Conservation (phyloP, 495 filamentous ascomycete species). For the Hypoxylon trugodes region DNA sequence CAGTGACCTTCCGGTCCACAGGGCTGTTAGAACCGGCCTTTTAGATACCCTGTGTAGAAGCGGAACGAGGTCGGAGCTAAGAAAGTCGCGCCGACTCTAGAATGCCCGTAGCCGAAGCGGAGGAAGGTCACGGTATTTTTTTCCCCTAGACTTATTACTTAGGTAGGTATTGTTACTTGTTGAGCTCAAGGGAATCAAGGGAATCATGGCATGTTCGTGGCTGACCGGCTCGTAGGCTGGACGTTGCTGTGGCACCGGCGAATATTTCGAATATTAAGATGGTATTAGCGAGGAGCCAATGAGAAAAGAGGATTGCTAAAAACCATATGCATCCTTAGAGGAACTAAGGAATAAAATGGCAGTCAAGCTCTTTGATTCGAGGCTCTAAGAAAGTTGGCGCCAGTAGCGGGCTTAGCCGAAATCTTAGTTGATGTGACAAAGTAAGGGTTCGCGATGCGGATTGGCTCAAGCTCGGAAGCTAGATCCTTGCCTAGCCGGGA, state of each 20-base stretch:
- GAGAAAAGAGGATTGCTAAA: slow-evolving; percentile 11
- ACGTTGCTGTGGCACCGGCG: slow-evolving; percentile 37
- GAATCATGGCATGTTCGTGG: slow-evolving; percentile 27
- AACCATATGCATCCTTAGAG: slow-evolving; percentile 15
- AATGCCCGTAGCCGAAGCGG: slow-evolving; percentile 16
- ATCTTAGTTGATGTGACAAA: slow-evolving; percentile 46
- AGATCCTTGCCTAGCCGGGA: slow-evolving; percentile 34
- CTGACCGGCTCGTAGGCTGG: slow-evolving; percentile 19
- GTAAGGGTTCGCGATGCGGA: slow-evolving; percentile 29
- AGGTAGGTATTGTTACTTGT: no score
- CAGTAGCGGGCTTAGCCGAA: slow-evolving; percentile 36
- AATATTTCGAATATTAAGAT: slow-evolving; percentile 32
- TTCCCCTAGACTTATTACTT: slow-evolving; percentile 9
- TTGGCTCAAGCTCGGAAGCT: slow-evolving; percentile 43
- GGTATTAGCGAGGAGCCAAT: slow-evolving; percentile 18
- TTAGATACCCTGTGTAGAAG: slow-evolving; percentile 12
- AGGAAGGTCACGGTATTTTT: not conserved
- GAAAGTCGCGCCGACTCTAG: slow-evolving; percentile 26
- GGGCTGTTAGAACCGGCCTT: slow-evolving; percentile 18
- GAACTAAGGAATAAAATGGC: slow-evolving; percentile 10
- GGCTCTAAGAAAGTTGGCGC: slow-evolving; percentile 38
- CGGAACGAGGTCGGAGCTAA: slow-evolving; percentile 19
- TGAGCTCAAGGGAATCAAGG: no score
- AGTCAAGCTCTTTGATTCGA: slow-evolving; percentile 36
- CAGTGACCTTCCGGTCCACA: slow-evolving; percentile 24